phyloP scores from a whole-genome alignment of 768 basidiomycete species.

The Floccularia luteovirens region DNA sequence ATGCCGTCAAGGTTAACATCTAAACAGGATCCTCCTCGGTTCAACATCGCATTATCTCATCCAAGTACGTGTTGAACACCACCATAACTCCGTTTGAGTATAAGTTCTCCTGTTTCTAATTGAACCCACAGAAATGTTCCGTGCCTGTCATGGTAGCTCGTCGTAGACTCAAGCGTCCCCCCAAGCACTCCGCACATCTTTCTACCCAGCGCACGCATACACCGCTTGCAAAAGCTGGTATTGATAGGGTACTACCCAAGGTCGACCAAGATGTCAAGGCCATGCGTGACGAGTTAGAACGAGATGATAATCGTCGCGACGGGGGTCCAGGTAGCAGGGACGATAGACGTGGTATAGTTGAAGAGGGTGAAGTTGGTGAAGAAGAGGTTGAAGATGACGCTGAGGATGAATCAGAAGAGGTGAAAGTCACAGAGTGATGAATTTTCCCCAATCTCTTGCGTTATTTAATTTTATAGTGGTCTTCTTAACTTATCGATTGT shows the following conservation, averaged over 20 bases:
- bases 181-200: constrained; percentile 73
- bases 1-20: constrained; percentile 3
- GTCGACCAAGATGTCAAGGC: constrained; percentile 82
- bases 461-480: too few relatives aligned
- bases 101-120: too few relatives aligned
- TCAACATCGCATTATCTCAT: constrained; percentile 94
- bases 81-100: too few relatives aligned
- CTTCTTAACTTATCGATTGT: too few relatives aligned
- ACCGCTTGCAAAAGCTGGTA: constrained; percentile 79
- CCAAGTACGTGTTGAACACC: constrained; percentile 53
- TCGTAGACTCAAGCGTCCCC: constrained; percentile 81
- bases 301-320: constrained; percentile 50
- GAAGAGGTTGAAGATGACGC: constrained; percentile 22
- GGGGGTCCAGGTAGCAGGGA: constrained; percentile 24
- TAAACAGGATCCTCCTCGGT: constrained; percentile 75
- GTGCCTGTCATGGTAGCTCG: constrained; percentile 97
- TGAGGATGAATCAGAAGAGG: constrained; percentile 18
- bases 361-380: constrained; percentile 14
- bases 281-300: constrained; percentile 70
- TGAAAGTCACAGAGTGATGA: constrained; percentile 25
- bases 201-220: constrained; percentile 77
- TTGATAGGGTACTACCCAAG: constrained; percentile 81
- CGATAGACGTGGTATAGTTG: constrained; percentile 14
- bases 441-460: not conserved
- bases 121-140: constrained; percentile 64